Evolutionary conservation across 768 basidiomycete species (phyloP), one percentile per base, ranked within the genome.

Genomic region (Russula griseocarnosa): DNA sequence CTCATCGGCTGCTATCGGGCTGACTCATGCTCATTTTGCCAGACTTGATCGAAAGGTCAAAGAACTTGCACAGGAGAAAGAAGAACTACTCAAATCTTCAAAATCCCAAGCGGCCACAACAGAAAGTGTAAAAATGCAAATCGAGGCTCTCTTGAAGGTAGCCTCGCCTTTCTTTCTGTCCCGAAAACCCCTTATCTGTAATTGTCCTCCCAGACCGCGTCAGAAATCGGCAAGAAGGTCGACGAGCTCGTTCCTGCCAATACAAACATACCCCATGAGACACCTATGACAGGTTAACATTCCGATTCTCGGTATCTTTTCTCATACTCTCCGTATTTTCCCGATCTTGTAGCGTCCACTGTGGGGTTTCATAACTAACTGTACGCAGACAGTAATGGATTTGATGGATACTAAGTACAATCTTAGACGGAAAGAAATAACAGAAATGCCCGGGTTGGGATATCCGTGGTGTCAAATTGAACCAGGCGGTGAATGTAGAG

Each of bases 31-130:
- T 6, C 62, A 28, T 63, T 18, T 50, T 54, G 28, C 46, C 72
- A 93, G 92, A 65, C 81, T 92, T 34, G 89, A 92, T 69, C 81
- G 82, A 64, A 82, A 72, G 71, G 83, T 82, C 69, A 90, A 86
- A 71, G 87, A 89, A 59, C 83, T 94, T 32, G 63, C 79, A 20
- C 76, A 81, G 58, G 79, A 84, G 66, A 93, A 92, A 73, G 90
- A 94, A 56, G 86, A 89, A 11, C 80, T 94, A 55, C 78, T 93
- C 61, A 92, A 87, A 71, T 82, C 90, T 71, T 89, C 88, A 77
- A 90, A 87, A 75, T 71, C 79, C n/a, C 88, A 92, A 72, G 76
- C 82, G 32, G 72, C 81, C 47, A 87, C 85, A 22, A 82, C 90
- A 78, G 92, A 95, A 70, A 86, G 74, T 67, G 85, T 94, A 67